Conservation (phyloP, 2,329 filamentous ascomycete genomes). For the Alternaria atra region DNA sequence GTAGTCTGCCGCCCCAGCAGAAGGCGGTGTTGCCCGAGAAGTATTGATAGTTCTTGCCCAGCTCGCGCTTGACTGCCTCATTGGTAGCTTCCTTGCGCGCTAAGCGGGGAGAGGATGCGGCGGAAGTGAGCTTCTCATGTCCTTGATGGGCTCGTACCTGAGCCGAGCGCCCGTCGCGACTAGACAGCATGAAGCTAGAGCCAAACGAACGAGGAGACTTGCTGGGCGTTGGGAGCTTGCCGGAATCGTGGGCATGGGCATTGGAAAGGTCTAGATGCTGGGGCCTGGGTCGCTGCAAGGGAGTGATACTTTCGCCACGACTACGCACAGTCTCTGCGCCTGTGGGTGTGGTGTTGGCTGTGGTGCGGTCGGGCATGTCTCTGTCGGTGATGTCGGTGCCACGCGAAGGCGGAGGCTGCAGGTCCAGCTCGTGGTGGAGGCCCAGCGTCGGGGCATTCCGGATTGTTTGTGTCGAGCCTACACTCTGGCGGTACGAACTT, state of each 20-base stretch:
- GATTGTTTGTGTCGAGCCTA: slow-evolving; percentile 48
- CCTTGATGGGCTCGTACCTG: slow-evolving; percentile 62
- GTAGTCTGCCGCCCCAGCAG: slow-evolving; percentile 82
- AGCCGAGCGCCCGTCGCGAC: slow-evolving; percentile 61
- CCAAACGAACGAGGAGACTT: slow-evolving; percentile 80
- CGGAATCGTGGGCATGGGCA: slow-evolving; percentile 63
- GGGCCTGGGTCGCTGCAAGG: slow-evolving; percentile 69
- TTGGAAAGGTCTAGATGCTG: slow-evolving; percentile 69
- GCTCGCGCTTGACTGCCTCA: slow-evolving; percentile 52
- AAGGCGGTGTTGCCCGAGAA: slow-evolving; percentile 95
- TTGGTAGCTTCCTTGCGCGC: slow-evolving; percentile 54
- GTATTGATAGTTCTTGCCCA: slow-evolving; percentile 85
- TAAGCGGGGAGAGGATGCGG: slow-evolving; percentile 76
- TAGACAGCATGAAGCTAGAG: slow-evolving; percentile 74
- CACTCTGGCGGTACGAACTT: slow-evolving; percentile 50
- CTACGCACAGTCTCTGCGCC: slow-evolving; percentile 68
- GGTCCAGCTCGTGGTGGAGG: slow-evolving; percentile 45
- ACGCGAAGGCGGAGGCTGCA: slow-evolving; percentile 70
- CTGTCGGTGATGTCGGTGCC: slow-evolving; percentile 83
- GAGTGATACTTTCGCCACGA: slow-evolving; percentile 79
- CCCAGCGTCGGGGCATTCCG: slow-evolving; percentile 40
- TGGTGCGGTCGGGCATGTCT: slow-evolving; percentile 73
- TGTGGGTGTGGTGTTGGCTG: slow-evolving; percentile 77
- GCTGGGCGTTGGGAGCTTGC: slow-evolving; percentile 65
- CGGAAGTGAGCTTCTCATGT: slow-evolving; percentile 85